Base-by-base conservation (phyloP, 1,139 yeast species). In the Nakaseomyces sp. region DNA sequence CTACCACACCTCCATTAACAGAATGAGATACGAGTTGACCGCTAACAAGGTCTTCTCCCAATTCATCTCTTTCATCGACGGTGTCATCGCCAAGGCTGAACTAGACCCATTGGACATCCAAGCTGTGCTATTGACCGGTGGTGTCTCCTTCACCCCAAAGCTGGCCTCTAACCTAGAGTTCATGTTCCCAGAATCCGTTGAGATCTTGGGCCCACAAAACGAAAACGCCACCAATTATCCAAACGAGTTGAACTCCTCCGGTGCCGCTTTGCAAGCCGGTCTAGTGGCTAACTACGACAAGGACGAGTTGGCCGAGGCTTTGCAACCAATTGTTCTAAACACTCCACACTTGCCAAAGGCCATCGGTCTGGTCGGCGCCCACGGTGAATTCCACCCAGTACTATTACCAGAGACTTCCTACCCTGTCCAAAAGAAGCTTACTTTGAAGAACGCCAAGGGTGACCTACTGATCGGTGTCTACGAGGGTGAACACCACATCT, bases 211-310 rank as follows among this genome's bases (percentile, higher is more conserved):
- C 20, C 95, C 97, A 54, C 71, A 76, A 48, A 88, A 82, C 64
- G 55, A 84, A 51, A 84, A 84, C 67, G 88, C 95, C 45, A 63
- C 82, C 49, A 79, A 83, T 71, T 54, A 60, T 47, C 96, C 99
- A 50, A 79, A 86, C 58, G 98, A 93, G 70, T 74, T 88, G 60
- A 73, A 83, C 53, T 81, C 95, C 53, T 83, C 95, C 64, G 99
- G 99, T 69, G 95, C 96, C 50, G 96, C 98, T 48, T 76, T 91
- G 63, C 98, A 93, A 73, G 98, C 96, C 43, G 79, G 95, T 36
- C 72, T 93, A 64, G 74, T 89, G 53, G 47, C 55, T 39, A 85
- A 86, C 58, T 87, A 82, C 57, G 97, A 89, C 60, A 86, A 76
- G 48, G 93, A 84, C 44, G 97, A 89, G 69, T 75, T 91, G 57